phyloP scores from a whole-genome alignment of 345 rosid genomes.

The Combretum micranthum region DNA sequence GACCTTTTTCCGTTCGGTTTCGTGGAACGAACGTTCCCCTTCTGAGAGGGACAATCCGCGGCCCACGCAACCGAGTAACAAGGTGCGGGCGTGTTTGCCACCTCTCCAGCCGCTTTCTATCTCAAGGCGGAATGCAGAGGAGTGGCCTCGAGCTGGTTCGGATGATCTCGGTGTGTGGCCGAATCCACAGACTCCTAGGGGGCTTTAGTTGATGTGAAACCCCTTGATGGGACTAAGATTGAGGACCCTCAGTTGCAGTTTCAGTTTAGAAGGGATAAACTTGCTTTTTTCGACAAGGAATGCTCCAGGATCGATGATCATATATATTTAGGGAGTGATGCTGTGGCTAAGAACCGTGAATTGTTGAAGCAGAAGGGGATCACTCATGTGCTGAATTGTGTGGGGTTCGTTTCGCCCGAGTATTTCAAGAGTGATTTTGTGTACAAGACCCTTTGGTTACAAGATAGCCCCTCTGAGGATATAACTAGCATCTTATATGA shows the following conservation, averaged over 20 bases:
- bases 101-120: conserved; percentile 57
- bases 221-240: conserved; percentile 15
- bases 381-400: conserved; percentile 67
- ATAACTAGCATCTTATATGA: conserved; percentile 67
- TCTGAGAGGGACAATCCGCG: conserved; percentile 26
- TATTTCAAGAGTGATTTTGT: conserved; percentile 69
- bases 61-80: conserved; percentile 30
- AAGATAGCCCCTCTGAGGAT: conserved; percentile 62
- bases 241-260: conserved; percentile 40
- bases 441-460: conserved; percentile 72
- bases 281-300: conserved; percentile 62
- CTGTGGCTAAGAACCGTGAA: conserved; percentile 63
- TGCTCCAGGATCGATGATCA: conserved; percentile 68
- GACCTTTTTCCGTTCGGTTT: conserved; percentile 49
- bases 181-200: conserved; percentile 58
- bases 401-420: conserved; percentile 70
- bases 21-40: conserved; percentile 62
- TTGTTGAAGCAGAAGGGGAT: conserved; percentile 53
- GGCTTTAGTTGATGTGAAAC: conserved; percentile 8
- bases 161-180: conserved; percentile 85
- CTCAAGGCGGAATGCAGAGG: conserved; percentile 39
- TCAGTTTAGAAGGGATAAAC: conserved; percentile 56
- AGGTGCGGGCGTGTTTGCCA: conserved; percentile 46
- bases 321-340: conserved; percentile 62
- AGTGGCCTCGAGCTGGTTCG: conserved; percentile 68